phyloP scores from a whole-genome alignment of 768 basidiomycete genomes.

The Crucibulum laeve region DNA sequence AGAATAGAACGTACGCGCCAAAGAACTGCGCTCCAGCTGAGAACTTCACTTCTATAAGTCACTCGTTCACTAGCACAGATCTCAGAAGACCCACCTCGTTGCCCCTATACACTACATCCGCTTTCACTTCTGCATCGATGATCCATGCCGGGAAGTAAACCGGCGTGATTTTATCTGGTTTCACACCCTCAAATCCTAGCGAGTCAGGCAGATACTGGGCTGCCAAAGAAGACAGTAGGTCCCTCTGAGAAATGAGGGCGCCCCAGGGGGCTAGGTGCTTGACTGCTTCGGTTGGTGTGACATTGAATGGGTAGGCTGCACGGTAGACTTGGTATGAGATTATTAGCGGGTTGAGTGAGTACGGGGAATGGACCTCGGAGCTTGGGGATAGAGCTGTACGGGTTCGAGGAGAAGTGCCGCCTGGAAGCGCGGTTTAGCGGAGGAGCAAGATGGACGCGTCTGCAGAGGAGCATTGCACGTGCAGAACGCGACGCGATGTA shows the following conservation, averaged over 20 bases:
- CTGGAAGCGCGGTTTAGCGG: neutral
- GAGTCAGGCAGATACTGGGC: conserved; percentile 32
- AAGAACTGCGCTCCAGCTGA: neutral
- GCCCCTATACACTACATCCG: conserved; percentile 21
- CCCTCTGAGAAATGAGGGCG: conserved; percentile 17
- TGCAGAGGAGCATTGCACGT: no score
- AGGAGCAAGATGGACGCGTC: neutral
- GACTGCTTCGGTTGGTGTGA: conserved; percentile 43
- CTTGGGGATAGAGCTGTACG: conserved; percentile 22
- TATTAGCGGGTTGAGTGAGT: neutral
- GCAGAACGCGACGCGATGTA: no score
- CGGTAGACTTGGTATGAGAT: neutral
- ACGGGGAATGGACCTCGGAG: conserved; percentile 27
- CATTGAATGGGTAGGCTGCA: conserved; percentile 48
- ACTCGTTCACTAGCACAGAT: no score
- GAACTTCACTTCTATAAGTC: no score
- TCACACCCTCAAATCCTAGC: conserved; percentile 33
- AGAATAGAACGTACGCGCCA: neutral
- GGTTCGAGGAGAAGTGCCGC: neutral
- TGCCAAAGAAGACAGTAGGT: conserved; percentile 21
- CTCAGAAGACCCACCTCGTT: conserved; percentile 21
- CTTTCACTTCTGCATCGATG: conserved; percentile 49
- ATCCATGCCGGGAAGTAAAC: conserved; percentile 66
- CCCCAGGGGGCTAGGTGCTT: conserved; percentile 29
- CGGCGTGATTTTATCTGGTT: conserved; percentile 42